Evolutionary conservation across 805 yeast species (phyloP), one percentile per base, ranked within the genome.

Genomic region (Maudiozyma barnettii): DNA sequence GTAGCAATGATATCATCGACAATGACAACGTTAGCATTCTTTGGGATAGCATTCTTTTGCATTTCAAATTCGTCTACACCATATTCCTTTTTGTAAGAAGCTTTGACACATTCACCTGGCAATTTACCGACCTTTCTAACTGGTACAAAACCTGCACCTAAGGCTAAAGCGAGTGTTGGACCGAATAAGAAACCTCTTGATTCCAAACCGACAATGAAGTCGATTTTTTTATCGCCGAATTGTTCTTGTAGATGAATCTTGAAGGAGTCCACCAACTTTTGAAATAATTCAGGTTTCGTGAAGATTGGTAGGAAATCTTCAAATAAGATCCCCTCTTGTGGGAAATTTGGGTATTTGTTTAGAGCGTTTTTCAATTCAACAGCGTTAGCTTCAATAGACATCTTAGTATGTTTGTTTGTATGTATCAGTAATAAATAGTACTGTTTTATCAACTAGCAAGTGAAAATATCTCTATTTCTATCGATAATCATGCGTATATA

Each of bases 1-100:
- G 99, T 93, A 44, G 99, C 99, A 64, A 93, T 84, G 59, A 93
- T 89, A 63, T 93, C 99, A 68, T 93, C 99, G 36, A 93, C 95
- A 54, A 93, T 76, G 36, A 91, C 71, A 26, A 93, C 93, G 49
- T 76, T 84, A 43, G 95, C 77, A 36, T 91, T 95, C 52, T 75
- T 74, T 54, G 87, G 83, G 55, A 93, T 79, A 35, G 91, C 79
- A 47, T 77, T 90, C 53, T 75, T 72, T 72, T 93, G 99, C 68
- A 93, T 80, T 66, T 89, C 95, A 63, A 93, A 88, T 45, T 71
- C 76, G 69, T 93, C 99, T 51, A 74, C 70, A 61, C 98, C 99
- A 69, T 93, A 93, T 69, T 93, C 99, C 74, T 93, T 93, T 59
- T 74, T 69, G 72, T 81, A 93, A 49, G 76, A 77, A 45, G 88